Base-by-base conservation (phyloP, 2,329 filamentous ascomycete species). In the Madurella fahalii region DNA sequence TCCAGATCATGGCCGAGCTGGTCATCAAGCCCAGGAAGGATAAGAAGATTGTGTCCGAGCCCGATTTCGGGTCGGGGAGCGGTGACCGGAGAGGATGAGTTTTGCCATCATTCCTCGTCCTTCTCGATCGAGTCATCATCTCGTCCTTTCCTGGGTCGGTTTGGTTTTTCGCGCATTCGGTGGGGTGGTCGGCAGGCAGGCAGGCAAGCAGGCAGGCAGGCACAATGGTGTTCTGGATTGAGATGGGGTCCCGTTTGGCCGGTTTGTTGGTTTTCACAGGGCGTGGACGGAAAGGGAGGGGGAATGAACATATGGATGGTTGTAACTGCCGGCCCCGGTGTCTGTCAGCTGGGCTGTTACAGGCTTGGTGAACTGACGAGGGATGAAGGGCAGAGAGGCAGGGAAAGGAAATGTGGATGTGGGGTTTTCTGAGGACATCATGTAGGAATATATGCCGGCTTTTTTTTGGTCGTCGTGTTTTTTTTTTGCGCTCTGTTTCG, bases 1-100 rank as follows among this genome's bases (percentile, higher is more conserved):
- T 96, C 64, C 89, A 92, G 67, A 84, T 96, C 67, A 86, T 92
- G 78, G 87, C 89, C 50, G 89, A 96, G 69, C 95, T 96, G 71
- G 84, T 88, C 63, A 87, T 96, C 76, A 95, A 95, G 76, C 81
- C 85, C 39, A 84, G 89, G 65, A 95, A 94, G 75, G 89, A 93
- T 51, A 87, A 86, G 74, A 90, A 90, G 72, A 75, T 79, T 65
- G 72, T 79, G 54, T 75, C 80, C 50, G 83, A 87, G 64, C 79
- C 79, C 48, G 82, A 86, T 69, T 85, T 84, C 72, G 82, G 82
- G 54, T 64, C 64, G 51, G 58, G 63, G 40, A 67, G 63, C 55
- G 57, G 53, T 13, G 64, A 64, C 45, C 55, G 63, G 44, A 61
- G 61, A 51, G 57, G 62, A 50, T 66, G 51, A 60, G 39, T 18